Percentiles rank a stretch among this genome's conserved stretches.
Conservation (phyloP, 495 filamentous ascomycete species). For the Sporormia fimetaria region DNA sequence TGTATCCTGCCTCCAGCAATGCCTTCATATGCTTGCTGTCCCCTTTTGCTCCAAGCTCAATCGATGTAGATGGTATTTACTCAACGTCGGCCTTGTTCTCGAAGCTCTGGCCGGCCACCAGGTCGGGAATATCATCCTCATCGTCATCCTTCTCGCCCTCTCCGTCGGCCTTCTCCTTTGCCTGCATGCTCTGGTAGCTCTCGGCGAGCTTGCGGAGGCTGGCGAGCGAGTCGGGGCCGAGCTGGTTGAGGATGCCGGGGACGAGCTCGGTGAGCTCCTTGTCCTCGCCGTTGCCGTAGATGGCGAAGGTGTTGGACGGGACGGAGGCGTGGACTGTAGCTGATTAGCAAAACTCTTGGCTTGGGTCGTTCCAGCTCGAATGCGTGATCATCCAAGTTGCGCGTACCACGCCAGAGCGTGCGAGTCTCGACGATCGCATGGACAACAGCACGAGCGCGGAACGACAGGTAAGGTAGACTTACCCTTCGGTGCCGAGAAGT, state of each 20-base stretch:
- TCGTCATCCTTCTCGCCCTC: constrained; percentile 64
- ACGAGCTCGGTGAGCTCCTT: constrained; percentile 99
- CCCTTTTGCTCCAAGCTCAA: too few relatives aligned
- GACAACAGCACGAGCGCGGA: not conserved
- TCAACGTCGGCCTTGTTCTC: constrained; percentile 73
- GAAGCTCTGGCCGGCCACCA: constrained; percentile 93
- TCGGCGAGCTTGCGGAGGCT: constrained; percentile 95
- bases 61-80: constrained; percentile 38
- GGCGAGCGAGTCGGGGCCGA: constrained; percentile 94
- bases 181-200: constrained; percentile 99
- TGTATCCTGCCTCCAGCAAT: too few relatives aligned
- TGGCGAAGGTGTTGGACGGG: constrained; percentile 95
- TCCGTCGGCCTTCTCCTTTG: constrained; percentile 64
- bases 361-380: too few relatives aligned
- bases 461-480: constrained; percentile 28
- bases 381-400: too few relatives aligned
- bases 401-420: too few relatives aligned
- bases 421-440: not conserved
- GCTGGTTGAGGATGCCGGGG: constrained; percentile 97
- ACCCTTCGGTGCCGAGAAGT: constrained; percentile 97
- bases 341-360: constrained; percentile 1
- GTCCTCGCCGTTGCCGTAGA: constrained; percentile 97
- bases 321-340: constrained; percentile 82
- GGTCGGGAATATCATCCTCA: constrained; percentile 85
- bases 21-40: too few relatives aligned